phyloP scores from a whole-genome alignment of 1,139 yeast genomes.

The Yamadazyma spencermartinsiae region DNA sequence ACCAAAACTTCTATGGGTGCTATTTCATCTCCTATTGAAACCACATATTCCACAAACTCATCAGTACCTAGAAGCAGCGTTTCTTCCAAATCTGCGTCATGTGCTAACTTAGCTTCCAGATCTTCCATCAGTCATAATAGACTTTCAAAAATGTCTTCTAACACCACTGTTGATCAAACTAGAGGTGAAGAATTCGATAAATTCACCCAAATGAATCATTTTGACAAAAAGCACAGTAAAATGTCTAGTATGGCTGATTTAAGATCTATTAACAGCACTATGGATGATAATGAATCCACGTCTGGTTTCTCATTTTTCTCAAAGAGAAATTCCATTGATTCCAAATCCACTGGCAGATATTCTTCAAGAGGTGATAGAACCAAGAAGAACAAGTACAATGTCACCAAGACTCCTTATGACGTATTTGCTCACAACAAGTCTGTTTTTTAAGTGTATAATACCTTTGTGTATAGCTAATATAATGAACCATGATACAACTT shows the following conservation, averaged over 20 bases:
- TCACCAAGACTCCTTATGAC: constrained; percentile 31
- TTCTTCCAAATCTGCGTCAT: constrained; percentile 7
- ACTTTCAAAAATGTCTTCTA: constrained; percentile 7
- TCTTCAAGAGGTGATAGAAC: constrained; percentile 18
- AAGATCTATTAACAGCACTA: constrained; percentile 27
- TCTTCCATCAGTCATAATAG: constrained; percentile 7
- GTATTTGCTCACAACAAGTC: constrained; percentile 23
- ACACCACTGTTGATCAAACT: constrained; percentile 15
- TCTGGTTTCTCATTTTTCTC: constrained; percentile 40
- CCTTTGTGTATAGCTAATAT: constrained; percentile 4
- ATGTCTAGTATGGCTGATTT: constrained; percentile 24
- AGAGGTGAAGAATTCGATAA: constrained; percentile 12
- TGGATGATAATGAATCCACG: constrained; percentile 26
- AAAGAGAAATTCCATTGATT: constrained; percentile 20
- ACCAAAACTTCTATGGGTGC: neutral
- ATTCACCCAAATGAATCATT: constrained; percentile 6
- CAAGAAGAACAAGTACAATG: constrained; percentile 30
- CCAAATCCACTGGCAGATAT: constrained; percentile 15
- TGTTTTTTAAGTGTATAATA: constrained; percentile 19
- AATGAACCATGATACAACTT: neutral
- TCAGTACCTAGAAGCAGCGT: constrained; percentile 10
- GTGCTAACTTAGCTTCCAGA: constrained; percentile 7
- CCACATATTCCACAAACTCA: constrained; percentile 16
- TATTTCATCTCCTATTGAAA: constrained; percentile 16
- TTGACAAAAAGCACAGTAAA: constrained; percentile 7